Base-by-base conservation (phyloP, 805 yeast genomes). In the Saturnispora kantuleensis region DNA sequence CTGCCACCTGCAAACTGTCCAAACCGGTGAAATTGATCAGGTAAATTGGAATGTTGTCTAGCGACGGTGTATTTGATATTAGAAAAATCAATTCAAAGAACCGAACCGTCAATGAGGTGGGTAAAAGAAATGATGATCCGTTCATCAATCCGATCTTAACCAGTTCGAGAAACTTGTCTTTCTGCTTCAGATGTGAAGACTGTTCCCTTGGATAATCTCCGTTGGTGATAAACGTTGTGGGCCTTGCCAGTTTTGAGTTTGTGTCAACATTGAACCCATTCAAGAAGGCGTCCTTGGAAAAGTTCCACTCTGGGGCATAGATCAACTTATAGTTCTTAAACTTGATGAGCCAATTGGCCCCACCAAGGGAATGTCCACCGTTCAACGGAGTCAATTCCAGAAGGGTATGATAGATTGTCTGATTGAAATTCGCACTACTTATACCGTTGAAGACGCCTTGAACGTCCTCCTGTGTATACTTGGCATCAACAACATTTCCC, bases 221-320 rank as follows among this genome's bases (percentile, higher is more conserved):
- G 12, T 85, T 77, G 4, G 95, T 84, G 31, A 90, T 77, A 44
- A 93, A 66, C 1, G 93, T 84, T 1, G 95, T 81, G 2, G 97
- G 96, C 57, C 94, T 70, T 49, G 75, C 55, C 28, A 89, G 66
- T 35, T 75, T 73, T 1, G 84, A 70, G n/a, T 78, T 64, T 40
- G 47, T 50, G 29, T 84, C 61, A 5, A 52, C 31, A 17, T 71
- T 70, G 4, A 93, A 84, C 28, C 88, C 80, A 50, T 81, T 83
- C 42, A 93, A 64, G 53, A 88, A 88, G 0, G 85, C 74, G 57
- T 90, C 97, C 51, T 79, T 79, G 1, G 97, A 81, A 58, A 93
- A 97, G 60, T 89, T 90, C 97, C 97, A 93, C 38, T 84, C 78
- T 2, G 93, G 88, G 0, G 96, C 95, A 60, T 87, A 86, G 2